phyloP scores from a whole-genome alignment of 208 protist species.

The Phytomonas francai region DNA sequence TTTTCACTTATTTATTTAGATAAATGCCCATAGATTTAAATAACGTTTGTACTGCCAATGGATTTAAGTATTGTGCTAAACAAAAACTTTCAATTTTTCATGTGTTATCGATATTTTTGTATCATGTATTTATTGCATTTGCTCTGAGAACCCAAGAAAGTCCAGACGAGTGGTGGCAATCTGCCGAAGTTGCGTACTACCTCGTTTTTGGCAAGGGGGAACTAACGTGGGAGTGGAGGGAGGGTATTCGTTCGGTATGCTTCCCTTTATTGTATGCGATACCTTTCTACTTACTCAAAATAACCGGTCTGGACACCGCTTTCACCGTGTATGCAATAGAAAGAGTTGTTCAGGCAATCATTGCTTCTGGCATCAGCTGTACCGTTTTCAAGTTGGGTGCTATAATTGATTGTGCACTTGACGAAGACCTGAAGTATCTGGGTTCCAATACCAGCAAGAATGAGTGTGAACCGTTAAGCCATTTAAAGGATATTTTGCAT shows the following conservation, averaged over 20 bases:
- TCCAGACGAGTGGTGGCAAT: slow-evolving; percentile 88
- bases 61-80: not conserved
- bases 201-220: slow-evolving; percentile 69
- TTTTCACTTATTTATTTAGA: no score
- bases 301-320: slow-evolving; percentile 40
- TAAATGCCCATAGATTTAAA: not conserved
- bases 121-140: slow-evolving; percentile 40
- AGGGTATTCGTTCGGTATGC: slow-evolving; percentile 61
- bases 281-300: slow-evolving; percentile 49
- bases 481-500: not conserved
- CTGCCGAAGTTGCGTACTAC: slow-evolving; percentile 73
- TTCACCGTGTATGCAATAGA: slow-evolving; percentile 33
- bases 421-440: not conserved
- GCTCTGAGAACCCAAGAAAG: slow-evolving; percentile 41
- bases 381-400: slow-evolving; percentile 17
- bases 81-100: not conserved
- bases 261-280: slow-evolving; percentile 53
- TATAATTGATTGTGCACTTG: slow-evolving; percentile 14
- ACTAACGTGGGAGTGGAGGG: slow-evolving; percentile 78
- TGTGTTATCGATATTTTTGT: slow-evolving; percentile 22
- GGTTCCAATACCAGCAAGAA: not conserved
- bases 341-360: slow-evolving; percentile 36
- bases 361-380: slow-evolving; percentile 8
- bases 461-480: not conserved
- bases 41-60: not conserved